These are phyloP conservation scores for Chamaenerion angustifolium DNA, from an alignment of 345 rosid genomes.

Conservation along the genomic window DNA sequence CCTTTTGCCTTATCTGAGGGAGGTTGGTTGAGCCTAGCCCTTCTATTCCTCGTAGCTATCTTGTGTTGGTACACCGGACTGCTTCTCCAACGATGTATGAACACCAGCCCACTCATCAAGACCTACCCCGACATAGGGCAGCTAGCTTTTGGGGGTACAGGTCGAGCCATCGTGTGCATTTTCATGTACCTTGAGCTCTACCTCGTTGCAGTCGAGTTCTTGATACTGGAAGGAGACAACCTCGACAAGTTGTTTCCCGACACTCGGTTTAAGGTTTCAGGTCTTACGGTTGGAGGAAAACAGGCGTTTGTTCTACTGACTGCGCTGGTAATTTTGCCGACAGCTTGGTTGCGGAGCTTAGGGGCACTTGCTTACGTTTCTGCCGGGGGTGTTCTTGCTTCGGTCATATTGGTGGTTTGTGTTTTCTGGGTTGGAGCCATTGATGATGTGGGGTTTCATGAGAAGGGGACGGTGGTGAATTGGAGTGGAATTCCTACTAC, in stretches of 20 bases:
- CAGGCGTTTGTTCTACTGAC: slow-evolving; percentile 40
- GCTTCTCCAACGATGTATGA: slow-evolving; percentile 45
- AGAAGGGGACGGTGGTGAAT: slow-evolving; percentile 22
- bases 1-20: slow-evolving; percentile 57
- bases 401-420: slow-evolving; percentile 28
- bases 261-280: slow-evolving; percentile 16
- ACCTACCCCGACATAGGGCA: slow-evolving; percentile 53
- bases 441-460: slow-evolving; percentile 45
- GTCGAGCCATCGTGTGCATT: slow-evolving; percentile 37
- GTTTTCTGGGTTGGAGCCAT: slow-evolving; percentile 43
- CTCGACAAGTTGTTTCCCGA: slow-evolving; percentile 44
- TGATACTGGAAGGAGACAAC: slow-evolving; percentile 60
- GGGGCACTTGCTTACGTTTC: slow-evolving; percentile 51
- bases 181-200: slow-evolving; percentile 46
- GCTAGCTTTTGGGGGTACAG: slow-evolving; percentile 44
- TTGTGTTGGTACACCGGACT: slow-evolving; percentile 53
- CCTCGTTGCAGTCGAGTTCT: slow-evolving; percentile 52
- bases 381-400: slow-evolving; percentile 50
- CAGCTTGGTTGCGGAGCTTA: slow-evolving; percentile 58
- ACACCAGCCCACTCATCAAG: slow-evolving; percentile 20
- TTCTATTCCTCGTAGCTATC: slow-evolving; percentile 35
- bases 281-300: slow-evolving; percentile 30
- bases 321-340: slow-evolving; percentile 39
- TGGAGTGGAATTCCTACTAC: slow-evolving; percentile 43
- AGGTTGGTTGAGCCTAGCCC: slow-evolving; percentile 45